phyloP scores from a whole-genome alignment of 2,329 filamentous ascomycete species.

The Magnaporthiopsis rhizophila region DNA sequence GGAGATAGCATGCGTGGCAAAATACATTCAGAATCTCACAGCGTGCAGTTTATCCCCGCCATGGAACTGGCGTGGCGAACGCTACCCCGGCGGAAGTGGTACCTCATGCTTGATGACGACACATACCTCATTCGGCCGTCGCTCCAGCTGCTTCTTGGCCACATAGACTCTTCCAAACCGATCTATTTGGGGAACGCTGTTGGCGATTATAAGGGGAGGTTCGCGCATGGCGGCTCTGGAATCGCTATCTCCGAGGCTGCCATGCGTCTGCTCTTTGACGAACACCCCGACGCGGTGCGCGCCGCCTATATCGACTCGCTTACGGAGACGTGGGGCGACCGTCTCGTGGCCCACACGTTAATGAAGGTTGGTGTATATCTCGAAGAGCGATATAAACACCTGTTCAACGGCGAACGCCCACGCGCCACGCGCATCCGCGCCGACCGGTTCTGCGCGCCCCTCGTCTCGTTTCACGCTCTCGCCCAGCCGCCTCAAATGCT shows the following conservation, averaged over 20 bases:
- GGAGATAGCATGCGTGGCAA: background rate
- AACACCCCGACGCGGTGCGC: slow-evolving; percentile 32
- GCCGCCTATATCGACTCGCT: slow-evolving; percentile 39
- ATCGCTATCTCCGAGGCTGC: slow-evolving; percentile 44
- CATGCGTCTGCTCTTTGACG: slow-evolving; percentile 36
- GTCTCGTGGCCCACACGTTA: slow-evolving; percentile 43
- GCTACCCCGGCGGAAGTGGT: slow-evolving; percentile 50
- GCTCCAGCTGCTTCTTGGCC: slow-evolving; percentile 37
- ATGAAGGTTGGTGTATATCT: slow-evolving; percentile 47
- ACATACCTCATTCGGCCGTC: slow-evolving; percentile 45
- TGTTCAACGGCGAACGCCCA: slow-evolving; percentile 49
- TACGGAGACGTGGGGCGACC: slow-evolving; percentile 45
- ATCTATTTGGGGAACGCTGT: slow-evolving; percentile 50
- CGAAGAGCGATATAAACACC: slow-evolving; percentile 43
- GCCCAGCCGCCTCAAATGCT: slow-evolving; percentile 36
- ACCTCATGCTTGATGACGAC: slow-evolving; percentile 50
- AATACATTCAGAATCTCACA: background rate
- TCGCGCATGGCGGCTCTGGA: slow-evolving; percentile 49
- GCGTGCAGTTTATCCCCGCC: slow-evolving; percentile 41
- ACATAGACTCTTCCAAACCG: slow-evolving; percentile 36
- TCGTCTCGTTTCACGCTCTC: slow-evolving; percentile 46
- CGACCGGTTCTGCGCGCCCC: slow-evolving; percentile 45
- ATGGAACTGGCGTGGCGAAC: slow-evolving; percentile 42
- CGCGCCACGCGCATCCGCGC: slow-evolving; percentile 37
- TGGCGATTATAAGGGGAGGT: slow-evolving; percentile 46